Base-by-base conservation (phyloP, 495 filamentous ascomycete species). In the Talaromyces nanjingensis region DNA sequence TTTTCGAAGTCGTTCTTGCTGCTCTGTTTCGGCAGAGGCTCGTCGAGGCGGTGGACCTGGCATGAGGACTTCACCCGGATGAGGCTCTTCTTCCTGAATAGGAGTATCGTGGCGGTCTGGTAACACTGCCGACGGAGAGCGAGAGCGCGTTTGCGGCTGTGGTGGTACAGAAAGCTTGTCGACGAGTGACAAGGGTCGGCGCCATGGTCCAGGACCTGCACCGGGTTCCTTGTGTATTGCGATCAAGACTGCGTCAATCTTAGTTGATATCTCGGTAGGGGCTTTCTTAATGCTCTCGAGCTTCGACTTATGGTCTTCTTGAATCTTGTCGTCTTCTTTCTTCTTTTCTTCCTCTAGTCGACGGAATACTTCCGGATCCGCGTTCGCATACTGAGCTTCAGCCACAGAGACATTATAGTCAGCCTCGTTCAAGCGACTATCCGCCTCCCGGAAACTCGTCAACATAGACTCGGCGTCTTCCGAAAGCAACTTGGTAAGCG, bases 341-440 rank as follows among this genome's bases (percentile, higher is more conserved):
- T 76, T 73, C 68, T 82, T 81, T 64, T 83, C 82, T 60, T 70
- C 74, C 27, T 77, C 72, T 4, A 83, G 72, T 47, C 73, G 78
- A 24, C 68, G 68, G 63, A 83, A 78, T 16, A 79, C 74, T 14
- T 77, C 73, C 24, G 69, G 47, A 2, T 83, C 79, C 5, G 79
- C 71, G 37, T 76, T 74, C 31, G 79, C 70, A 66, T 80, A 77
- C 27, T 73, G 77, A 9, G 81, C 82, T 64, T 82, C 80, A 33
- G 82, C 81, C 29, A 82, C 79, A 29, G 82, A 82, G 29, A 84
- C 73, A 56, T 76, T 72, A 65, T 84, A 84, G 65, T 84, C 82
- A 11, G 81, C 81, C 53, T 80, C 74, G 66, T 83, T 83, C 59
- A 84, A 75, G 5, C 73, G 69, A 64, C 77, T 74, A 58, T 83